Evolutionary conservation across 2,329 filamentous ascomycete genomes (phyloP).

Genomic region (Trichophyton schoenleinii): DNA sequence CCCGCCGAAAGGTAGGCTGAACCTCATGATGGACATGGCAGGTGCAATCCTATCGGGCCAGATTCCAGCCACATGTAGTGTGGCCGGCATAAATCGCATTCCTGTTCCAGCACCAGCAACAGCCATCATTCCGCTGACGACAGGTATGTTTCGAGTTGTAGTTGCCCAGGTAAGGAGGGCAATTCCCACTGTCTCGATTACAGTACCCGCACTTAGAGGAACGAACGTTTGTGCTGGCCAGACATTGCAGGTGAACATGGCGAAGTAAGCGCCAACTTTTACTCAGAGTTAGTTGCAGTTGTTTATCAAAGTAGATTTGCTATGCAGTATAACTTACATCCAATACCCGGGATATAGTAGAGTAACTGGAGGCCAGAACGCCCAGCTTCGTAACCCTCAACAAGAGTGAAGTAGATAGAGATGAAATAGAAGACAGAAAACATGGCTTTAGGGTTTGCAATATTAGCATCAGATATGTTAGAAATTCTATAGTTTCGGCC

Average conservation of each 20-base stretch:
- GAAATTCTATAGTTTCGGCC: conserved; percentile 39
- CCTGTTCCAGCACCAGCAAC: conserved; percentile 52
- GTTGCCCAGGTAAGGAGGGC: conserved; percentile 47
- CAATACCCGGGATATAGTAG: conserved; percentile 53
- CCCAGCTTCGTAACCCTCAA: conserved; percentile 41
- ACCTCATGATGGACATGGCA: conserved; percentile 48
- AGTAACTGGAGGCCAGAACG: conserved; percentile 47
- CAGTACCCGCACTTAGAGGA: conserved; percentile 44
- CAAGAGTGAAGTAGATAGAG: conserved; percentile 54
- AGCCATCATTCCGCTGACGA: conserved; percentile 55
- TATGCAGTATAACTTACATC: conserved; percentile 28
- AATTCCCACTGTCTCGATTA: conserved; percentile 48
- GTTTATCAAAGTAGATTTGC: background rate
- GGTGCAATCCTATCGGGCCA: conserved; percentile 47
- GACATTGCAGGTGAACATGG: conserved; percentile 48
- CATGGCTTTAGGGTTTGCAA: conserved; percentile 39
- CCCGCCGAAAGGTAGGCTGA: conserved; percentile 51
- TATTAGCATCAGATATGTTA: conserved; percentile 38
- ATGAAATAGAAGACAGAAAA: conserved; percentile 55
- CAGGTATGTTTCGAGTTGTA: conserved; percentile 33
- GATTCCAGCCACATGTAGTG: conserved; percentile 51
- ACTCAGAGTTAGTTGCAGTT: conserved; percentile 8
- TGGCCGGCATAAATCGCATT: conserved; percentile 51
- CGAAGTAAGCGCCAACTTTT: conserved; percentile 42
- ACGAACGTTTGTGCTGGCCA: conserved; percentile 51